Base-by-base conservation (phyloP, 1,284 basidiomycete species). In the Amylostereum areolatum region DNA sequence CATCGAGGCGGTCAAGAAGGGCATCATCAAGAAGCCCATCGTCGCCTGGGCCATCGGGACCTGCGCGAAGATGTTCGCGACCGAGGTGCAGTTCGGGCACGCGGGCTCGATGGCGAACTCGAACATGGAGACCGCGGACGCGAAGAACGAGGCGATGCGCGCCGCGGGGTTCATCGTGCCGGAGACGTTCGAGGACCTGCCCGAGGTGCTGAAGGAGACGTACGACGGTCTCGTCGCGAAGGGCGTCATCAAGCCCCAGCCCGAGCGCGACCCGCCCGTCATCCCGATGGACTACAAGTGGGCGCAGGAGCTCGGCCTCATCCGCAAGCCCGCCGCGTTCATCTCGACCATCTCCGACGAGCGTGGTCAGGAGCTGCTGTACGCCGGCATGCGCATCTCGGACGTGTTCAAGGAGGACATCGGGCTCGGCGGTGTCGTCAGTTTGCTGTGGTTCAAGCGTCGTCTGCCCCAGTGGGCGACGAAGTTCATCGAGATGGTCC, bases 271-370 rank as follows among this genome's bases (percentile, higher is more conserved):
- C 37, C 93, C 95, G 31, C 96, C 96, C 25, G 85, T 91, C 57
- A 98, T 98, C 67, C 96, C 96, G 29, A 96, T 98, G 92, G 96
- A 99, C 77, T 99, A 98, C 88, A 97, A 98, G 78, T 98, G 96
- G 96, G 96, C 96, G 41, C 87, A 92, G 77, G 96, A 98, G 75
- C 87, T 98, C 52, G 96, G 96, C 52, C 86, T 98, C 68, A 95
- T 99, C 69, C 89, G 96, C 66, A 98, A 98, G 77, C 96, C 96
- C 37, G 95, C 96, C 41, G 94, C 96, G 10, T 99, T 99, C 80
- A 98, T 99, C 77, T 97, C 95, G 47, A 98, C 97, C 59, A 99
- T 99, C 72, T 97, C 94, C 52, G 97, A 99, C 73, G 97, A 99
- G 80, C 91, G 96, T 66, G 96, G 96, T 3, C 94, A 97, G 69